These are phyloP conservation scores for Beauveria asiatica DNA, from an alignment of 2,329 filamentous ascomycete species.

Conservation along the genomic window DNA sequence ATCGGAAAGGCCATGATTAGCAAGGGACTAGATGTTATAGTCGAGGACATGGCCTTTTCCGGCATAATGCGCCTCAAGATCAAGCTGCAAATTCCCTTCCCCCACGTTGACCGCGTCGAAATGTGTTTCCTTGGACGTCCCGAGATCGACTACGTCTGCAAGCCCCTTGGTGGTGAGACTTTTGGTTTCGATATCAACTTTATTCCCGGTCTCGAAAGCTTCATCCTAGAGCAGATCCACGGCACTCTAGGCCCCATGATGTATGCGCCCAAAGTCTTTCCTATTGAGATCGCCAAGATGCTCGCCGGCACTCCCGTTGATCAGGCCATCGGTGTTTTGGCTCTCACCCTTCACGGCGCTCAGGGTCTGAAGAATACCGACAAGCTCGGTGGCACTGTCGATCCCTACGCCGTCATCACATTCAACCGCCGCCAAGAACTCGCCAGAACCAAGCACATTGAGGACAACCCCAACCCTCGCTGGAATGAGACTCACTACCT, in stretches of 20 bases:
- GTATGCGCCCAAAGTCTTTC: conserved; percentile 96
- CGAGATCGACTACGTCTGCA: conserved; percentile 93
- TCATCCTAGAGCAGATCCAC: conserved; percentile 95
- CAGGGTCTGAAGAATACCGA: conserved; percentile 91
- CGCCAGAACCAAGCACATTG: conserved; percentile 79
- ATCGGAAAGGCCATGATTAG: conserved; percentile 94
- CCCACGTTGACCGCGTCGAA: conserved; percentile 88
- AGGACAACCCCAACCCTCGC: conserved; percentile 75
- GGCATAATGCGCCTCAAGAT: conserved; percentile 96
- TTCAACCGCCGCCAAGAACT: conserved; percentile 76
- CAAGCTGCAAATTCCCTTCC: conserved; percentile 93
- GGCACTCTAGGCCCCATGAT: conserved; percentile 92
- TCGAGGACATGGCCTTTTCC: conserved; percentile 94
- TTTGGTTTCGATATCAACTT: conserved; percentile 99
- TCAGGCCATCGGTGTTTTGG: conserved; percentile 88
- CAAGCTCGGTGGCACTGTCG: conserved; percentile 83
- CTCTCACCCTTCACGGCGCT: conserved; percentile 83
- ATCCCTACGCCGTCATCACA: conserved; percentile 80
- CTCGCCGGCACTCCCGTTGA: conserved; percentile 88
- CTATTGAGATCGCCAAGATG: conserved; percentile 98
- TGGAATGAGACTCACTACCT: conserved; percentile 98
- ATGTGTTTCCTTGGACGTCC: conserved; percentile 90
- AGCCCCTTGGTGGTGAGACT: conserved; percentile 88
- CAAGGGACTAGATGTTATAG: conserved; percentile 94
- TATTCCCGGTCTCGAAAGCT: conserved; percentile 84